These are phyloP conservation scores for Corymbia citriodora DNA, from an alignment of 441 rosid genomes.

Conservation along the genomic window DNA sequence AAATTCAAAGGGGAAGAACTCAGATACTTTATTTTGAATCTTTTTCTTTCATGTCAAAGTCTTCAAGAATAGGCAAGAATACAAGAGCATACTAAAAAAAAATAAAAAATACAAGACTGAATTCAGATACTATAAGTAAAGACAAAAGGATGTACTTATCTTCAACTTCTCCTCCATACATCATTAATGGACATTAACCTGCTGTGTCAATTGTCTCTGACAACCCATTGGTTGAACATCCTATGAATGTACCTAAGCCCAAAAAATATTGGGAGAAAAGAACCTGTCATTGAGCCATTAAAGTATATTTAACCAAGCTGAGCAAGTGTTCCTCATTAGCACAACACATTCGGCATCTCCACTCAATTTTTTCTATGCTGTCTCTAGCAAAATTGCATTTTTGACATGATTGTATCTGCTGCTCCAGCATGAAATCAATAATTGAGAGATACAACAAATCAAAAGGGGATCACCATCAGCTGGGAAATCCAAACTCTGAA, in stretches of 20 bases:
- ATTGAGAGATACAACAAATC: constrained; percentile 75
- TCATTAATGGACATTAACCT: not conserved
- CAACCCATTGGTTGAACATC: not conserved
- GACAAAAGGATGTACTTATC: not conserved
- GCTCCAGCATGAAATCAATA: constrained; percentile 69
- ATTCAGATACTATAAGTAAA: not conserved
- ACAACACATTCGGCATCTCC: not conserved
- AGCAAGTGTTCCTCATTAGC: not conserved
- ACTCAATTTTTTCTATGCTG: not conserved
- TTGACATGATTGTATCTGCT: constrained; percentile 3
- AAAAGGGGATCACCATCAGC: constrained; percentile 64
- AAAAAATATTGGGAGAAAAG: not conserved
- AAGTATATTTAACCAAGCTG: not conserved
- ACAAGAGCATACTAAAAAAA: not conserved
- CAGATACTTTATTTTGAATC: not conserved
- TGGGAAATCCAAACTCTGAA: constrained; percentile 58
- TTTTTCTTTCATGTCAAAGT: not conserved
- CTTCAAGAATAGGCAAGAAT: not conserved
- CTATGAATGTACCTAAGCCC: not conserved
- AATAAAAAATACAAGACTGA: not conserved
- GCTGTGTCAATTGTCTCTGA: not conserved
- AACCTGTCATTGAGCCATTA: not conserved
- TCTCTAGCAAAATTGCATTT: not conserved
- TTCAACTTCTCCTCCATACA: not conserved
- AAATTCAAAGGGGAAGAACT: not conserved